Evolutionary conservation across 2,329 filamentous ascomycete genomes (phyloP).

Genomic region (Coniochaeta sp.): DNA sequence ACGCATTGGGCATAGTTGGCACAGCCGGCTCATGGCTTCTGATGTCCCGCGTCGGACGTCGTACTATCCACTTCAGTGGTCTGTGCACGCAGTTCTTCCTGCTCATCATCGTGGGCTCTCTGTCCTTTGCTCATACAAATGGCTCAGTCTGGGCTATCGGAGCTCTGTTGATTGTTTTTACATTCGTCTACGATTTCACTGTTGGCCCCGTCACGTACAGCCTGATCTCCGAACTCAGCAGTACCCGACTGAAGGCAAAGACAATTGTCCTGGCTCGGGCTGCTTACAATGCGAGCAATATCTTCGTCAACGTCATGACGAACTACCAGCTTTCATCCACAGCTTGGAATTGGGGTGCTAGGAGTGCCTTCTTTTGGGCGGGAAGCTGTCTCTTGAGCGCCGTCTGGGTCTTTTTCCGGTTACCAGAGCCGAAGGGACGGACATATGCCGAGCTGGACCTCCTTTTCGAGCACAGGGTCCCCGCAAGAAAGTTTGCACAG

Average conservation of each 20-base stretch:
- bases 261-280: slow-evolving; percentile 28
- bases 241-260: slow-evolving; percentile 36
- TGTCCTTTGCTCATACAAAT: slow-evolving; percentile 27
- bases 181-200: slow-evolving; percentile 35
- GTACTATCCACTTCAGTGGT: slow-evolving; percentile 40
- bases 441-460: slow-evolving; percentile 37
- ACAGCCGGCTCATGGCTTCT: slow-evolving; percentile 43
- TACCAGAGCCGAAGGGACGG: slow-evolving; percentile 46
- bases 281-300: slow-evolving; percentile 24
- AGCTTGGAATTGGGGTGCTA: slow-evolving; percentile 40
- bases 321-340: slow-evolving; percentile 34
- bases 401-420: slow-evolving; percentile 41
- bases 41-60: slow-evolving; percentile 40
- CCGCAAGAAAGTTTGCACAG: slow-evolving; percentile 31
- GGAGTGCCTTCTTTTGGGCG: slow-evolving; percentile 38
- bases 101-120: slow-evolving; percentile 30
- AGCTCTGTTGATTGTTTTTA: slow-evolving; percentile 35
- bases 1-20: slow-evolving; percentile 42
- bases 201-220: slow-evolving; percentile 23
- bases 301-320: slow-evolving; percentile 21
- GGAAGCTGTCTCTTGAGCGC: slow-evolving; percentile 39
- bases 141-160: slow-evolving; percentile 35
- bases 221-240: slow-evolving; percentile 32
- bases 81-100: slow-evolving; percentile 30
- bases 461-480: slow-evolving; percentile 29